Evolutionary conservation across 2,329 filamentous ascomycete species (phyloP), one percentile per base, ranked within the genome.

Genomic region (Leptodontidium sp.): DNA sequence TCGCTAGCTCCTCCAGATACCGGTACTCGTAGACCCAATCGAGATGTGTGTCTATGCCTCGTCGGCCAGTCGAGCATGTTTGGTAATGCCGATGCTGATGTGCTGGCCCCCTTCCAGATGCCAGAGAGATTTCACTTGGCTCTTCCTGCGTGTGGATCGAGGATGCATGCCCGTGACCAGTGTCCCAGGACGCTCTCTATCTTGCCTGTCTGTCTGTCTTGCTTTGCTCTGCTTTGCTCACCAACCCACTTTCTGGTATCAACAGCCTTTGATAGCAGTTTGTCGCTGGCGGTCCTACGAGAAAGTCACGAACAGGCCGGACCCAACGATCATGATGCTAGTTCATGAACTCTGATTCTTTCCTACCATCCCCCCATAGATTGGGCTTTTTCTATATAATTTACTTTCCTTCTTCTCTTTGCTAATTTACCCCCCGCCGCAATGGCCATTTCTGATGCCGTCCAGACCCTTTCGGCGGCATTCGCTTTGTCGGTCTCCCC

Each of bases 401-500:
- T 70, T 69, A 65, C 72, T 64, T 32, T 66, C 71, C 67, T 61
- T 53, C 59, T 21, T 73, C 9, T 26, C 53, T 52, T 43, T 32
- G 21, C 24, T 32, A 38, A 38, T 45, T 47, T 69, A 15, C 21
- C 32, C 49, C 35, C 57, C 50, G 61, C 66, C 69, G 67, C 66
- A 45, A 78, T 79, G 77, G 73, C 74, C 26, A 73, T 77, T 61
- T 70, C 77, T 29, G 74, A 75, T 73, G 64, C 72, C 47, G 69
- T 76, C 43, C 78, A 79, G 72, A 75, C 75, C 29, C 71, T 79
- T 67, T 69, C 70, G 64, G 76, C 77, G 61, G 77, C 77, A 21
- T 79, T 79, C 70, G 75, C 75, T 63, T 79, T 78, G 78, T 79
- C 14, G 70, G 74, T 76, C 11, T 17, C 4, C n/a, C 47, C 21